phyloP scores from a whole-genome alignment of 495 filamentous ascomycete genomes.

The Talaromyces stipitatus region DNA sequence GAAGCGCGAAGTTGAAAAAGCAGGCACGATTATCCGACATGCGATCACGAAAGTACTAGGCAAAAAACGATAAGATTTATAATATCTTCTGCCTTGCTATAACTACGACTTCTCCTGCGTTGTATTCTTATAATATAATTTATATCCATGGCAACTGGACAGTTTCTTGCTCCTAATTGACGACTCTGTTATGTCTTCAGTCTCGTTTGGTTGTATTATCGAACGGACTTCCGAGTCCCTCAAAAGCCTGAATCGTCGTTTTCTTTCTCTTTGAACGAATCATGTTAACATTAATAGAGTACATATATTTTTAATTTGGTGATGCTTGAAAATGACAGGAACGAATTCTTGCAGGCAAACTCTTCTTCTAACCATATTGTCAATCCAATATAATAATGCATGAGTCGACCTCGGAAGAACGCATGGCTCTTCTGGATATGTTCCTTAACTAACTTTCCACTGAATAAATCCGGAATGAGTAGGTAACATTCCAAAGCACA shows the following conservation, averaged over 20 bases:
- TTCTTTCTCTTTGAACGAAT: not conserved
- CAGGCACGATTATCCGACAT: constrained; percentile 79
- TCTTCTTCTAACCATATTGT: not conserved
- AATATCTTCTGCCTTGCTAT: not conserved
- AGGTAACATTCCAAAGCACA: constrained; percentile 1
- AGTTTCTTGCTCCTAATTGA: not conserved
- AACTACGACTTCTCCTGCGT: not conserved
- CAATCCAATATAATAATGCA: not conserved
- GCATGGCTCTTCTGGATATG: too few relatives aligned
- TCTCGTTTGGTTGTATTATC: not conserved
- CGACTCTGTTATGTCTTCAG: not conserved
- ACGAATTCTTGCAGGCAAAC: not conserved
- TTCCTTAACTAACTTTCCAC: not conserved
- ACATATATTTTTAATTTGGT: constrained; percentile 1
- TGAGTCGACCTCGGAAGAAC: too few relatives aligned
- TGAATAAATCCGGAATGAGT: not conserved
- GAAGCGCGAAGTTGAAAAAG: constrained; percentile 92
- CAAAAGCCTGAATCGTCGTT: not conserved
- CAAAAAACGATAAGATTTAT: constrained; percentile 39
- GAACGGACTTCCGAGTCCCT: not conserved
- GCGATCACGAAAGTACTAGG: constrained; percentile 84
- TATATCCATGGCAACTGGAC: not conserved
- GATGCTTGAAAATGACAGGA: not conserved
- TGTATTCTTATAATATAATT: not conserved
- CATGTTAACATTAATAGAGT: not conserved